These are phyloP conservation scores for Thermoascus crustaceus DNA, from an alignment of 2,329 filamentous ascomycete genomes.

Conservation along the genomic window DNA sequence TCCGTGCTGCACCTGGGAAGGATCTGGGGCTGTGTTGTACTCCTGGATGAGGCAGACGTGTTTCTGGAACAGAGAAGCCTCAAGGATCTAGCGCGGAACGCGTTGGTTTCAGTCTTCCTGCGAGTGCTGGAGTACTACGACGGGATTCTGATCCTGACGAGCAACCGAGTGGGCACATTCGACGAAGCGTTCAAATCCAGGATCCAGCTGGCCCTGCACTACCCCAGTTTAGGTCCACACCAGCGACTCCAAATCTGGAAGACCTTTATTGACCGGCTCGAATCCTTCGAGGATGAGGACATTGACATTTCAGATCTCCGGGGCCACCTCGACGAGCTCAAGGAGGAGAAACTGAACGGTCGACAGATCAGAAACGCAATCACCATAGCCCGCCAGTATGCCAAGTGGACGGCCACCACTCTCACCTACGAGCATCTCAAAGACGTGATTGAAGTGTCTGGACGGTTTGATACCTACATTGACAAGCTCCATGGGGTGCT, in stretches of 20 bases:
- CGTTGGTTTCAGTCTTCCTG: constrained; percentile 39
- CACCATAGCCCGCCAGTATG: constrained; percentile 10
- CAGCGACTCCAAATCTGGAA: constrained; percentile 5
- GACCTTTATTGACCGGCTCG: too few species aligned
- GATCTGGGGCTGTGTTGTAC: constrained; percentile 31
- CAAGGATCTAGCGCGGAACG: constrained; percentile 32
- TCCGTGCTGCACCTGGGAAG: constrained; percentile 11
- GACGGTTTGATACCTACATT: constrained; percentile 6
- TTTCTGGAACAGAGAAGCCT: constrained; percentile 31
- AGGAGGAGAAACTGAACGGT: constrained; percentile 12
- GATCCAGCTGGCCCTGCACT: constrained; percentile 28
- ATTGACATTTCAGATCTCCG: constrained; percentile 9
- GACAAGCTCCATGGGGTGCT: neutral
- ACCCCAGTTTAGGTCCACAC: constrained; percentile 5
- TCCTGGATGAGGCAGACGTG: constrained; percentile 39
- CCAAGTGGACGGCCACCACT: constrained; percentile 8
- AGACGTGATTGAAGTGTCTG: constrained; percentile 13
- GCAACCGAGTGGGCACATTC: constrained; percentile 42
- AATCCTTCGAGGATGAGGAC: too few species aligned
- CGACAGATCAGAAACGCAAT: constrained; percentile 11
- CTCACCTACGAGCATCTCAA: constrained; percentile 11
- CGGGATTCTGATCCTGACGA: constrained; percentile 44
- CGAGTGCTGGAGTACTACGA: constrained; percentile 42
- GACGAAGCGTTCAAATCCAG: constrained; percentile 46
- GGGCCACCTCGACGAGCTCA: constrained; percentile 6